Conservation (phyloP, 176 grass and related monocot species). For the Alloteropsis semialata region DNA sequence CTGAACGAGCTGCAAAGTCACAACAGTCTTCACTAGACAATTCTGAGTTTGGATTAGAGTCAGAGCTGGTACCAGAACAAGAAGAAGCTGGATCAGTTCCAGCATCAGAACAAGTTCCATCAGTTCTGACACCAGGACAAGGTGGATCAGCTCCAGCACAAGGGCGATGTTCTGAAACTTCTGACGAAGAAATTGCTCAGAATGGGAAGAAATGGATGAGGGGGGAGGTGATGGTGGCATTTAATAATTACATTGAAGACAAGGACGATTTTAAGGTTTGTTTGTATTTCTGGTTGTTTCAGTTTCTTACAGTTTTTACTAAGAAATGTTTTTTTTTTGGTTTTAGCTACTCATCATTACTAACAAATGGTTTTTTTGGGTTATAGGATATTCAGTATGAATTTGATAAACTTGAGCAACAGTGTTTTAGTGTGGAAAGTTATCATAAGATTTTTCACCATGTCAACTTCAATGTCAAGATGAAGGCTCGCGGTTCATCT, state of each 20-base stretch:
- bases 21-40: neutral
- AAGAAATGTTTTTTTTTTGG: neutral
- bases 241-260: neutral
- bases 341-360: neutral
- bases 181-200: neutral
- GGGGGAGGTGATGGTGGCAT: conserved; percentile 1
- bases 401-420: conserved; percentile 1
- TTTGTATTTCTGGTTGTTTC: neutral
- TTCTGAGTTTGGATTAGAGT: neutral
- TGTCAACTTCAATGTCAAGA: conserved; percentile 10
- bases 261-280: neutral
- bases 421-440: conserved; percentile 22
- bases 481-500: neutral
- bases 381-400: neutral
- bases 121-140: too few relatives aligned
- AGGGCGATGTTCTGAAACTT: neutral
- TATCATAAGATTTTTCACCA: conserved; percentile 15
- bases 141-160: too few relatives aligned
- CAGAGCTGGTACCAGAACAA: neutral
- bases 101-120: neutral
- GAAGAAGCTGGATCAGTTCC: neutral
- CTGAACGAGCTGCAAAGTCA: too few relatives aligned
- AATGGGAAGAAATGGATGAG: conserved; percentile 15
- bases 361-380: neutral
- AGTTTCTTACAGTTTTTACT: neutral